Conservation (phyloP, 73 alveolate genomes). For the Blepharisma japonicum region DNA sequence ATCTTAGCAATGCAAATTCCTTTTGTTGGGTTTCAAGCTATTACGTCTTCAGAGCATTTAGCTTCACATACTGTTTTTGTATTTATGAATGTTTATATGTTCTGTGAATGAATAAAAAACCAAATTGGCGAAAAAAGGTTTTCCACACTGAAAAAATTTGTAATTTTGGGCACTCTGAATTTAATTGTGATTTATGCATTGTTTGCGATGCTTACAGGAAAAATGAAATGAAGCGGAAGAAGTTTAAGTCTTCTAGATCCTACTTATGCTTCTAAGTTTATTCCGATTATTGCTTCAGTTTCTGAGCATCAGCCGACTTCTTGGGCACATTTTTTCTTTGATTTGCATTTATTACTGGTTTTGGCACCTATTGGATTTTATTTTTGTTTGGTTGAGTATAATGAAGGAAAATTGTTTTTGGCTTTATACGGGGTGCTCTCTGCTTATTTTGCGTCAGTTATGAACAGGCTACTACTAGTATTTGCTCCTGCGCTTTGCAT, state of each 20-base stretch:
- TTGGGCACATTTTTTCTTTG: slow-evolving; percentile 89
- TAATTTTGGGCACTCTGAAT: slow-evolving; percentile 32
- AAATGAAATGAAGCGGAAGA: slow-evolving; percentile 83
- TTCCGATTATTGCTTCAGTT: slow-evolving; percentile 91
- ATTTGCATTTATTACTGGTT: slow-evolving; percentile 70
- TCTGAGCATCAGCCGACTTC: slow-evolving; percentile 92
- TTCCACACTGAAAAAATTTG: slow-evolving; percentile 52
- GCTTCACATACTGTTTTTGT: slow-evolving; percentile 83
- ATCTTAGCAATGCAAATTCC: slow-evolving; percentile 85
- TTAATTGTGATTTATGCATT: background rate
- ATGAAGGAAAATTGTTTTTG: slow-evolving; percentile 58
- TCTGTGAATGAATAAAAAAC: background rate
- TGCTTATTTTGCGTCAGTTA: slow-evolving; percentile 55
- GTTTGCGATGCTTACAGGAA: slow-evolving; percentile 47
- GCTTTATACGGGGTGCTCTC: slow-evolving; percentile 58
- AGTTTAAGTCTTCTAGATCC: slow-evolving; percentile 83
- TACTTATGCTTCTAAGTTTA: slow-evolving; percentile 81
- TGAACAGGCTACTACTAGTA: slow-evolving; percentile 65
- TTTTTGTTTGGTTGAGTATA: slow-evolving; percentile 75
- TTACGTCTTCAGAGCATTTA: slow-evolving; percentile 82
- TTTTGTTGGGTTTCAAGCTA: slow-evolving; percentile 68
- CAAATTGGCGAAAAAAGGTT: slow-evolving; percentile 44
- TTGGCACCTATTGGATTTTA: slow-evolving; percentile 86
- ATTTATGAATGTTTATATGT: slow-evolving; percentile 11
- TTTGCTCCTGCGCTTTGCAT: slow-evolving; percentile 73